Evolutionary conservation across 371 early-diverging fungal genomes (phyloP).

Genomic region (Rhizopus delemar): DNA sequence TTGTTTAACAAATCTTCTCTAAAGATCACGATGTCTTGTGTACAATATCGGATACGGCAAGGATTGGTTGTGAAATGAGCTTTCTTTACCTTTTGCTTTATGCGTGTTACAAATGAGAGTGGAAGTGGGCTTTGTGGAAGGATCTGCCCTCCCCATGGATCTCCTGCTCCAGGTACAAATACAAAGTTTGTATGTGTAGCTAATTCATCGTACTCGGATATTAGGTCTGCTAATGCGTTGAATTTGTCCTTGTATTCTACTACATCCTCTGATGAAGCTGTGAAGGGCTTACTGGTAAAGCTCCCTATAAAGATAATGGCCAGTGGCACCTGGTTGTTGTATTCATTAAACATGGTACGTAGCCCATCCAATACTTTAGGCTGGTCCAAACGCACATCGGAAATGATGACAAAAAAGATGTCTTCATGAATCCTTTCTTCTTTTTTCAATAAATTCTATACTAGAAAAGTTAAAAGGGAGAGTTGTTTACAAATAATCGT

Average conservation of each 20-base stretch:
- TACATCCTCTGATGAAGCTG: constrained; percentile 55
- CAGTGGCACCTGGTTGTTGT: constrained; percentile 64
- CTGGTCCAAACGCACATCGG: constrained; percentile 86
- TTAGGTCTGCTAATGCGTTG: constrained; percentile 70
- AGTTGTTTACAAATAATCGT: neutral
- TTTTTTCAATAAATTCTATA: constrained; percentile 27
- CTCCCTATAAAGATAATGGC: constrained; percentile 87
- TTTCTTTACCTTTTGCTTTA: constrained; percentile 59
- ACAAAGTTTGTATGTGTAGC: constrained; percentile 74
- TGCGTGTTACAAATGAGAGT: constrained; percentile 60
- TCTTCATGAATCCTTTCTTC: constrained; percentile 59
- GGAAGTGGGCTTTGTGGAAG: constrained; percentile 81
- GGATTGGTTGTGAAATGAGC: constrained; percentile 80
- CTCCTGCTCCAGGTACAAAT: constrained; percentile 87
- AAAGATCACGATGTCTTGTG: constrained; percentile 85
- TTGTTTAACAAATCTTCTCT: constrained; percentile 80
- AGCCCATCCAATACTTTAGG: constrained; percentile 70
- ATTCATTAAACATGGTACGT: constrained; percentile 71
- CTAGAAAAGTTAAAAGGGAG: neutral
- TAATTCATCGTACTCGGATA: constrained; percentile 70
- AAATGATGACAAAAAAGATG: constrained; percentile 73
- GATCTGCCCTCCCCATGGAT: constrained; percentile 75
- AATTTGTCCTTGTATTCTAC: constrained; percentile 60
- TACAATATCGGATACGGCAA: constrained; percentile 82
- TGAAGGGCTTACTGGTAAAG: constrained; percentile 77